Percentiles rank a stretch among this genome's conserved stretches.
Evolutionary conservation across 2,329 filamentous ascomycete genomes (phyloP).

Genomic region (Colletotrichum magnum): DNA sequence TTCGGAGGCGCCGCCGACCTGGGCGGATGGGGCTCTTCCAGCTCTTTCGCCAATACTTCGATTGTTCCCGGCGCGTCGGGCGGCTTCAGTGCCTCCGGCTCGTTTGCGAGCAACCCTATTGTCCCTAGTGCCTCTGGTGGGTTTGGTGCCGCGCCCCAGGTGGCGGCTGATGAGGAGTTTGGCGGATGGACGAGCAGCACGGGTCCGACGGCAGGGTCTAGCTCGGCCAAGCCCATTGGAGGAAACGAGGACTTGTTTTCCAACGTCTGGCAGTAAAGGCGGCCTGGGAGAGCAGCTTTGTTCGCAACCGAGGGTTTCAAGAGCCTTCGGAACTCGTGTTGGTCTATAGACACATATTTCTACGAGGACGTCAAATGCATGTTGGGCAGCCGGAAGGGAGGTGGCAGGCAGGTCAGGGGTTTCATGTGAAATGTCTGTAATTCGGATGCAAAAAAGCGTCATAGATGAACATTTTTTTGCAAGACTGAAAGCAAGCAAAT

Average conservation of each 20-base stretch:
- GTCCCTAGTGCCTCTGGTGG: slow-evolving; percentile 75
- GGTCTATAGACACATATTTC: slow-evolving; percentile 14
- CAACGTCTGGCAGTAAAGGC: slow-evolving; percentile 88
- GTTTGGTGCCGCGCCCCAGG: slow-evolving; percentile 75
- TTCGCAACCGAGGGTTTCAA: neutral
- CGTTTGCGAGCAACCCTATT: slow-evolving; percentile 72
- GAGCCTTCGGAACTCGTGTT: neutral
- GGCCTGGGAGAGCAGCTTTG: neutral
- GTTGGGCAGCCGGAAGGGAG: neutral
- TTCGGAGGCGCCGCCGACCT: slow-evolving; percentile 69
- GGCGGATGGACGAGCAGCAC: slow-evolving; percentile 90
- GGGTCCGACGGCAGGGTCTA: slow-evolving; percentile 58
- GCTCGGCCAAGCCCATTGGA: slow-evolving; percentile 68
- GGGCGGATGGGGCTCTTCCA: slow-evolving; percentile 64
- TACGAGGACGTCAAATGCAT: slow-evolving; percentile 7
- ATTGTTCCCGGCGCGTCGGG: slow-evolving; percentile 75
- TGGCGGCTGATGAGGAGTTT: slow-evolving; percentile 93
- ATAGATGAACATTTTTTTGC: slow-evolving; percentile 27
- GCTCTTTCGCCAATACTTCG: slow-evolving; percentile 52
- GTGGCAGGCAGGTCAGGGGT: neutral
- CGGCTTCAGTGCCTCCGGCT: slow-evolving; percentile 70
- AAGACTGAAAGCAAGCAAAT: slow-evolving; percentile 22
- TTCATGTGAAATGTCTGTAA: slow-evolving; percentile 15
- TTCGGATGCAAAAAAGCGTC: slow-evolving; percentile 33
- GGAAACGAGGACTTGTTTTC: slow-evolving; percentile 90